phyloP scores from a whole-genome alignment of 1,284 basidiomycete genomes.

The Trichosporon sp. region DNA sequence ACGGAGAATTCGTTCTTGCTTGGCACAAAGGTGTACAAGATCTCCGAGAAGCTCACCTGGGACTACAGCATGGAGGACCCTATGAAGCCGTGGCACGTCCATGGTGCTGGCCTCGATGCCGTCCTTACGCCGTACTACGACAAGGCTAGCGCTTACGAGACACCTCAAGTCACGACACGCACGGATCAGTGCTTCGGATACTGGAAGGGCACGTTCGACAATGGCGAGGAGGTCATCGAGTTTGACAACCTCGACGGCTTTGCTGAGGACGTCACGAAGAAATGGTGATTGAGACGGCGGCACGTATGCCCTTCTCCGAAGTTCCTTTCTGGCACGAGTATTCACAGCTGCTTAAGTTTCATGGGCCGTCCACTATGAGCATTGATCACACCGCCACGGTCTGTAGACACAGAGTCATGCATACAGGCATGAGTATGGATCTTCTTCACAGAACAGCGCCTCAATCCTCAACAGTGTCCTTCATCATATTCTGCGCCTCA shows the following conservation, averaged over 20 bases:
- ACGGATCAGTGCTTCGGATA: constrained; percentile 14
- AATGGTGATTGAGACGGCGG: not conserved
- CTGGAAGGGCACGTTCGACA: constrained; percentile 15
- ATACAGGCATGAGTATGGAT: not conserved
- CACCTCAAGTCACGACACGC: not conserved
- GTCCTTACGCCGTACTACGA: constrained; percentile 8
- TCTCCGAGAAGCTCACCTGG: constrained; percentile 10
- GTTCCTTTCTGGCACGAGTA: not conserved
- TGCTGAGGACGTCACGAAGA: constrained; percentile 13
- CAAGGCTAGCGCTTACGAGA: constrained; percentile 5
- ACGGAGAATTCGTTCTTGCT: constrained; percentile 15
- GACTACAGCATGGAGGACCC: constrained; percentile 9
- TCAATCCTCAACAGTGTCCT: not conserved
- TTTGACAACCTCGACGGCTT: constrained; percentile 11
- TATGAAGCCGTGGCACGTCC: constrained; percentile 11
- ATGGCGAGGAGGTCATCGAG: constrained; percentile 10
- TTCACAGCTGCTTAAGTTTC: not conserved
- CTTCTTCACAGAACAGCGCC: not conserved
- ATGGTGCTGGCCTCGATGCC: constrained; percentile 14
- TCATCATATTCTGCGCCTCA: not conserved
- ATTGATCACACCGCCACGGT: not conserved
- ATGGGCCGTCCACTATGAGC: not conserved
- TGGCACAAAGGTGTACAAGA: constrained; percentile 9
- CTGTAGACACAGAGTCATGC: not conserved
- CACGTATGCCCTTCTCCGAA: not conserved